Base-by-base conservation (phyloP, 2,329 filamentous ascomycete genomes). In the Paracoccidioides brasiliensis region DNA sequence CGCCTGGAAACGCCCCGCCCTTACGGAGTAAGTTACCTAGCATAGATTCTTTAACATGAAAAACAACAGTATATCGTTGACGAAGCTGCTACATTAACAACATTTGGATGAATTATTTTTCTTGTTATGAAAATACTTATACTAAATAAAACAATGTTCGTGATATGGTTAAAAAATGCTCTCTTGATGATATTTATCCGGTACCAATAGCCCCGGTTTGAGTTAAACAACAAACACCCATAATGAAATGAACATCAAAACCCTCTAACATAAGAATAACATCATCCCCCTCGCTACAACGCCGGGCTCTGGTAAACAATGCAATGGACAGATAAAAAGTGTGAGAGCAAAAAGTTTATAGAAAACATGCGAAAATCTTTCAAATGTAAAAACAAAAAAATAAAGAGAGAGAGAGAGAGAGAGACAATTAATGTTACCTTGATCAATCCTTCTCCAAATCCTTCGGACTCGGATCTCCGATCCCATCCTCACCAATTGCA, bases 401-500 rank as follows among this genome's bases (percentile, higher is more conserved):
- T n/a, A n/a, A 8, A n/a, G 14, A 48, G 33, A 52, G 9, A 46
- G 32, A 46, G 15, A 9, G 3, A 15, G 7, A n/a, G 2, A 12
- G n/a, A 22, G 5, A 9, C 4, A 14, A 14, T 30, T 37, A 40
- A 4, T 32, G 9, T 30, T 10, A 37, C 5, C 44, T 14, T 43
- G 3, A 32, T 50, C 46, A 44, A 56, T 89, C 86, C 73, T 94
- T 95, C 68, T 97, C 91, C 69, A 91, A 72, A 66, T 98, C 93
- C 77, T 98, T 98, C 48, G 93, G 91, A 57, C 85, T 88, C 46
- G 93, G 93, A 69, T 98, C 93, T 33, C 89, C 89, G 66, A 98
- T 98, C 45, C 93, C 93, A 69, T 96, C 90, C 72, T 97, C 94
- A 56, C 88, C 89, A 69, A 98, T 98, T 49, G 93, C 91, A 73